These are phyloP conservation scores for Prillingera fragicola DNA, from an alignment of 1,284 basidiomycete genomes.

Conservation along the genomic window DNA sequence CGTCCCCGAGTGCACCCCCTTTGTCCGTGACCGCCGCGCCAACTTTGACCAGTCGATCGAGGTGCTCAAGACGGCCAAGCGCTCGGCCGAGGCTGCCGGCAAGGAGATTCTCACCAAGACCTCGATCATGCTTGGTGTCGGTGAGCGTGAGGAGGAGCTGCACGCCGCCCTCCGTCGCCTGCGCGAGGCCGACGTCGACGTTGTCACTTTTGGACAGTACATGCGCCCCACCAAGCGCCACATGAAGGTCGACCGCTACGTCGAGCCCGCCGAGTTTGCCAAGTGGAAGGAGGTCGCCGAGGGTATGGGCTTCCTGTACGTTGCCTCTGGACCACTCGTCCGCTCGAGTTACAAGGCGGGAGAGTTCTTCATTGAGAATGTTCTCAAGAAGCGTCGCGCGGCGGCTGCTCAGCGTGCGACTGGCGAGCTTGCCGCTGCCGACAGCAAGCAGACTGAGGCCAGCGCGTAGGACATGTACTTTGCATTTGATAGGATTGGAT, in stretches of 20 bases:
- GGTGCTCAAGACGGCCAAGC: slow-evolving; percentile 80
- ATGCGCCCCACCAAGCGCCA: slow-evolving; percentile 99
- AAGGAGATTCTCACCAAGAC: slow-evolving; percentile 87
- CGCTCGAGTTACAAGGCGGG: slow-evolving; percentile 96
- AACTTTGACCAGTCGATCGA: slow-evolving; percentile 83
- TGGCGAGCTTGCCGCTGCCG: slow-evolving; percentile 25
- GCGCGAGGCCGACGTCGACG: slow-evolving; percentile 81
- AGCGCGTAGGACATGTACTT: neutral
- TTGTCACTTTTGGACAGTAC: slow-evolving; percentile 99
- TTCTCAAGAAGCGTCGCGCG: slow-evolving; percentile 53
- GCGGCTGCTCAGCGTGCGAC: slow-evolving; percentile 37
- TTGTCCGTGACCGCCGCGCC: slow-evolving; percentile 89
- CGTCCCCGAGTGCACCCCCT: slow-evolving; percentile 85
- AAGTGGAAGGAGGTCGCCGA: slow-evolving; percentile 86
- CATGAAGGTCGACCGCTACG: slow-evolving; percentile 98
- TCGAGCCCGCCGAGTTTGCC: slow-evolving; percentile 87
- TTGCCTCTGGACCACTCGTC: slow-evolving; percentile 92
- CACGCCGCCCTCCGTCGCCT: slow-evolving; percentile 80
- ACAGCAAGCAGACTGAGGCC: too few relatives aligned
- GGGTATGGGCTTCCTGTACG: slow-evolving; percentile 92
- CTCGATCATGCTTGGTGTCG: slow-evolving; percentile 97
- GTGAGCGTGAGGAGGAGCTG: slow-evolving; percentile 81
- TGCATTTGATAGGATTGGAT: neutral
- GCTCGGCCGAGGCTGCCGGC: slow-evolving; percentile 71
- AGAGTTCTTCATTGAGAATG: slow-evolving; percentile 87